Evolutionary conservation across 108 stramenopile genomes (phyloP), one percentile per base, ranked within the genome.

Genomic region (Nitzschia palea): DNA sequence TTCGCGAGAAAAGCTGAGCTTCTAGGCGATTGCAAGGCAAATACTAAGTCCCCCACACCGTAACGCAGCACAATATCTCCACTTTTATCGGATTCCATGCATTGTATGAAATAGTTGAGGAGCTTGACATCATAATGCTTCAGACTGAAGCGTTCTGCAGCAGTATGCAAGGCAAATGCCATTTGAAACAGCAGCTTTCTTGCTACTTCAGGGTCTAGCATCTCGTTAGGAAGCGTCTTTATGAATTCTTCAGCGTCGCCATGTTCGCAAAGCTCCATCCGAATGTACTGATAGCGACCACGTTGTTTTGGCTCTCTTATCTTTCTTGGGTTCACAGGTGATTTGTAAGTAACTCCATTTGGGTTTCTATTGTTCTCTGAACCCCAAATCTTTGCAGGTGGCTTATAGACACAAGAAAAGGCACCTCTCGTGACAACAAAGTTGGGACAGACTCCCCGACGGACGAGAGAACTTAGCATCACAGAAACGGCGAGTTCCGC

Each of bases 51-150:
- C 28, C 93, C 93, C 18, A 96, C 37, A 26, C 93, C 94, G 66
- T 97, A 96, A 28, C 91, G 70, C 56, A 97, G 56, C 3, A 89
- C 81, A 17, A 67, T 44, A 44, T 79, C 72, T 8, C 73, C 62
- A 26, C n/a, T 29, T 10, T 62, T 60, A 22, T 70, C 65, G 9
- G 62, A 43, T 2, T 65, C 58, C 4, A 80, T 56, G 29, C 63
- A 35, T 53, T 86, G 85, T 0, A 94, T 62, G 40, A 99, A 90
- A 43, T 97, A 92, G 77, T 99, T 99, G 36, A 99, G 86, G n/a
- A 98, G 80, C 71, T 99, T 99, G 22, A 98, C 76, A 73, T 99
- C 99, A 64, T 97, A 99, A 74, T 99, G 99, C 40, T 98, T 95
- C 64, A 99, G 44, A 22, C 85, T 79, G 51, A 88, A 84, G 20